Conservation (phyloP, 345 rosid genomes). For the Laguncularia racemosa region DNA sequence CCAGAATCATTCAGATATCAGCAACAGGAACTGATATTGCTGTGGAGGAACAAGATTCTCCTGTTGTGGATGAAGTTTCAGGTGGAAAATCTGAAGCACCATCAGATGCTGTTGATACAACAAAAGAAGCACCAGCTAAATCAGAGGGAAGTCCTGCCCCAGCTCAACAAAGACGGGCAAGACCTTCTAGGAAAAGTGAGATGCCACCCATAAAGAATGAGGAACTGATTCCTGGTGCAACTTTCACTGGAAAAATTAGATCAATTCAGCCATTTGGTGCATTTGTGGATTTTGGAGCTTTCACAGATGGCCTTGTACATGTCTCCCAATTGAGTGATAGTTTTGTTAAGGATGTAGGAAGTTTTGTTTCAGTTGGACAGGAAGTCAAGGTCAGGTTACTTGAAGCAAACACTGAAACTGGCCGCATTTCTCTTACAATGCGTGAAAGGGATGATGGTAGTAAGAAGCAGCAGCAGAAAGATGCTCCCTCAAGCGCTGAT, state of each 20-base stretch:
- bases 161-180: conserved; percentile 38
- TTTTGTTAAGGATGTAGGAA: conserved; percentile 78
- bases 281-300: conserved; percentile 80
- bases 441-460: conserved; percentile 55
- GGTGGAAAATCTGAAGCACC: conserved; percentile 23
- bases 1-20: conserved; percentile 13
- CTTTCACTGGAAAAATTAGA: conserved; percentile 78
- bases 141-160: conserved; percentile 24
- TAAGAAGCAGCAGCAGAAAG: conserved; percentile 35
- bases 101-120: conserved; percentile 24
- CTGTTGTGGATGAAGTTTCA: conserved; percentile 35
- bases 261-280: conserved; percentile 96
- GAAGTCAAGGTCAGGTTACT: conserved; percentile 71
- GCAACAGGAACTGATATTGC: conserved; percentile 68
- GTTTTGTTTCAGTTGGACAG: conserved; percentile 78
- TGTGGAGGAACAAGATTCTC: conserved; percentile 52
- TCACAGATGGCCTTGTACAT: conserved; percentile 86
- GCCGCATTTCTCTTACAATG: conserved; percentile 80
- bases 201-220: conserved; percentile 78
- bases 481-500: conserved; percentile 31
- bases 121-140: conserved; percentile 19
- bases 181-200: conserved; percentile 62
- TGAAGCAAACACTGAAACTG: conserved; percentile 67
- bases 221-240: conserved; percentile 70
- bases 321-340: conserved; percentile 73